Evolutionary conservation across 208 protist species (phyloP).

Genomic region (Leishmania mexicana): DNA sequence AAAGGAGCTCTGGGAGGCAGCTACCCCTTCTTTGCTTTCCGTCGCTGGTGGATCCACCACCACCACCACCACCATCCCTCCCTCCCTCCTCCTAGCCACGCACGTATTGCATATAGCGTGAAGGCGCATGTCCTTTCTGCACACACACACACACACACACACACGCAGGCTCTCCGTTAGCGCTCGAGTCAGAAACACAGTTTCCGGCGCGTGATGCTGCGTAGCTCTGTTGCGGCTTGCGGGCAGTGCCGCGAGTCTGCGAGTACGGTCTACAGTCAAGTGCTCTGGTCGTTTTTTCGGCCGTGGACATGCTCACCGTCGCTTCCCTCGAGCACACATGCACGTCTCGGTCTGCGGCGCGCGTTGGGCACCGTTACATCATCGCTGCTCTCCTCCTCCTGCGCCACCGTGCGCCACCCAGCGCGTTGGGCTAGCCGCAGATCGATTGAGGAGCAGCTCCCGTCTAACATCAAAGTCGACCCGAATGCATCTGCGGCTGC

Average conservation of each 20-base stretch:
- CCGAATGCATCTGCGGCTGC: constrained; percentile 26
- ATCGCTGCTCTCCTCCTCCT: background rate
- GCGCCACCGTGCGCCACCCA: background rate
- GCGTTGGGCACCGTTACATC: background rate
- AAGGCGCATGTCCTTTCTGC: background rate
- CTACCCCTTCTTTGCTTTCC: background rate
- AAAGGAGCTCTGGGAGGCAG: background rate
- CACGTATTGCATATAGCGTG: background rate
- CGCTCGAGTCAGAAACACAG: background rate
- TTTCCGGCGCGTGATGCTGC: background rate
- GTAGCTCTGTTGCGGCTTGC: background rate
- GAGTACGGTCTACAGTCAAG: background rate
- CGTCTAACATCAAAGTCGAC: constrained; percentile 43
- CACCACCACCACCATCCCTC: background rate
- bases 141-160: background rate
- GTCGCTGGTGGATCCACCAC: background rate
- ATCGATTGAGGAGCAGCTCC: constrained; percentile 42
- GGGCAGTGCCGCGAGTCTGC: background rate
- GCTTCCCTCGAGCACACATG: background rate
- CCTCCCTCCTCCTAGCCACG: background rate
- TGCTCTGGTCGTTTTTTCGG: background rate
- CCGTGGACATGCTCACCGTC: background rate
- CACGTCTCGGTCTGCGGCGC: background rate
- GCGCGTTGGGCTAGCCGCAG: constrained; percentile 24
- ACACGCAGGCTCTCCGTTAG: background rate